phyloP scores from a whole-genome alignment of 805 yeast species.

The Metschnikowia gruessii region DNA sequence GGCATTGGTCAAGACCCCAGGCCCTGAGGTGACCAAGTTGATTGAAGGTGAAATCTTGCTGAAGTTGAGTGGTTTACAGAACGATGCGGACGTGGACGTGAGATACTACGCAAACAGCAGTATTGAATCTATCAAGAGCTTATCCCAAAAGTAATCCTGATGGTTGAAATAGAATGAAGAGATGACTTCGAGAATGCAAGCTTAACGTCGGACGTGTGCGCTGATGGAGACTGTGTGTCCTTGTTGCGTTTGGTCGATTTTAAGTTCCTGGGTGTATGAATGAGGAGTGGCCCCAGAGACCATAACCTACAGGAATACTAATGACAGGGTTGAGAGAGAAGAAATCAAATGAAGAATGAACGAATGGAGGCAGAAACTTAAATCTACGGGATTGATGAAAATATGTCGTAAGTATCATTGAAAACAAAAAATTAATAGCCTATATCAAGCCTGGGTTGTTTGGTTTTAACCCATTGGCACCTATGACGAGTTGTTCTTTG shows the following conservation, averaged over 20 bases:
- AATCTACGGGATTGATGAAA: constrained; percentile 6
- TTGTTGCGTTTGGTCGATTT: too few species aligned
- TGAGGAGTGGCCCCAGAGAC: not conserved
- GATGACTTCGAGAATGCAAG: not conserved
- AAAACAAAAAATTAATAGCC: not conserved
- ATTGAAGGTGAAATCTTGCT: constrained; percentile 54
- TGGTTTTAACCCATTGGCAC: too few species aligned
- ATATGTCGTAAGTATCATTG: constrained; percentile 12
- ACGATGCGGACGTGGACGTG: constrained; percentile 86
- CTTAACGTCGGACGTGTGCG: not conserved
- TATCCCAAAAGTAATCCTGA: constrained; percentile 4
- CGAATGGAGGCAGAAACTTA: not conserved
- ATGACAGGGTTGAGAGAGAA: not conserved
- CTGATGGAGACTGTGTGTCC: not conserved
- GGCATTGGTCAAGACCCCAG: constrained; percentile 37
- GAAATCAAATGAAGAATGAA: constrained; percentile 1
- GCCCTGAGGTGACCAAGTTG: constrained; percentile 22
- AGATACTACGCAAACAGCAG: constrained; percentile 78
- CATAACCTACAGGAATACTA: not conserved
- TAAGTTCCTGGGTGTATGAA: too few species aligned
- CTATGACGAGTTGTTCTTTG: constrained; percentile 10
- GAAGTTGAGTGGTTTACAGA: constrained; percentile 57
- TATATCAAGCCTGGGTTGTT: too few species aligned
- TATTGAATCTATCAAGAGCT: constrained; percentile 30
- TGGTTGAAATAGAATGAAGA: not conserved